Evolutionary conservation across 2,329 filamentous ascomycete species (phyloP).

Genomic region (Clonostachys rosea): DNA sequence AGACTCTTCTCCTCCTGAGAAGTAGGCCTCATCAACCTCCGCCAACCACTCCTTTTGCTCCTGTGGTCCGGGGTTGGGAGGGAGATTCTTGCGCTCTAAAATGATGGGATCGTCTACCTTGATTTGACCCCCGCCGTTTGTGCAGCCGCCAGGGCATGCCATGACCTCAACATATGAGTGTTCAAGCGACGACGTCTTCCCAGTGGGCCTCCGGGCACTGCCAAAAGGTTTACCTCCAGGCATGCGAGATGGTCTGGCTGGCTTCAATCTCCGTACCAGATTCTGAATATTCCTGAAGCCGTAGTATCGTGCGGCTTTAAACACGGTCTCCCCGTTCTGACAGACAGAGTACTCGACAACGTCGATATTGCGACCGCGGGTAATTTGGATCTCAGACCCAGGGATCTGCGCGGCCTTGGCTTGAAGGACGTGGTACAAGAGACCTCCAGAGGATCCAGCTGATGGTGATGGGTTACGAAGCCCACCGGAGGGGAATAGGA

Average conservation of each 20-base stretch:
- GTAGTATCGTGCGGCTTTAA: slow-evolving; percentile 88
- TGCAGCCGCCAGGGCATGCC: slow-evolving; percentile 98
- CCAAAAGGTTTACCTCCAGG: slow-evolving; percentile 66
- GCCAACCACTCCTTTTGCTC: slow-evolving; percentile 85
- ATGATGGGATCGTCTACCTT: slow-evolving; percentile 77
- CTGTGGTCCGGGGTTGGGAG: slow-evolving; percentile 59
- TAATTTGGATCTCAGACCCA: slow-evolving; percentile 65
- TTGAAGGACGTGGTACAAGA: slow-evolving; percentile 78
- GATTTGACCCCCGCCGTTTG: slow-evolving; percentile 94
- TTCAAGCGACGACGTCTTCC: slow-evolving; percentile 49
- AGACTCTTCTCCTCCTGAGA: slow-evolving; percentile 60
- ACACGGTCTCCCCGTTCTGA: slow-evolving; percentile 50
- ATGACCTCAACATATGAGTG: slow-evolving; percentile 98
- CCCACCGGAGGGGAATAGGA: slow-evolving; percentile 61
- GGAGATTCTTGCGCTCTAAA: slow-evolving; percentile 38
- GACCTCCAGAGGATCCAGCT: slow-evolving; percentile 82
- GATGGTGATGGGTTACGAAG: slow-evolving; percentile 37
- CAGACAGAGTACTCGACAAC: slow-evolving; percentile 80
- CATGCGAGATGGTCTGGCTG: slow-evolving; percentile 71
- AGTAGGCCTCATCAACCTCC: slow-evolving; percentile 85
- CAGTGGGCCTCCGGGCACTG: slow-evolving; percentile 46
- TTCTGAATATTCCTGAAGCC: slow-evolving; percentile 99
- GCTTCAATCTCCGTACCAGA: slow-evolving; percentile 86
- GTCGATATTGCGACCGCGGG: slow-evolving; percentile 81
- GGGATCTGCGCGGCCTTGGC: slow-evolving; percentile 67